Evolutionary conservation across 228 moss, liverwort and hornwort species (phyloP).

Genomic region (Sphagnum magellanicum): DNA sequence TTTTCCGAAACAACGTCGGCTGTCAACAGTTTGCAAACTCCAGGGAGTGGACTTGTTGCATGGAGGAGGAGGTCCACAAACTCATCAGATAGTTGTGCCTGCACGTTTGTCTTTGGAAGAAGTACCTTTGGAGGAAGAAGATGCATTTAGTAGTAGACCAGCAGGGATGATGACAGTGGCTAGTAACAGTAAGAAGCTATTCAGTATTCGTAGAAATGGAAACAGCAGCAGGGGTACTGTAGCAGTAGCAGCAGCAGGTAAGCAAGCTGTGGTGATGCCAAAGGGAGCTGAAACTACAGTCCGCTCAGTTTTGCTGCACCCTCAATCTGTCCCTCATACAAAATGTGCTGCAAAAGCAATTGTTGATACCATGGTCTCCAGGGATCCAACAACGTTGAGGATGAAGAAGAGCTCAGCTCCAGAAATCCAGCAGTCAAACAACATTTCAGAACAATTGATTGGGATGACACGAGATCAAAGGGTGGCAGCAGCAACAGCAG

Average conservation of each 20-base stretch:
- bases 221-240: background rate
- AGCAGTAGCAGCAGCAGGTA: slow-evolving; percentile 8
- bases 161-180: slow-evolving; percentile 8
- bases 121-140: too few relatives aligned
- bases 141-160: too few relatives aligned
- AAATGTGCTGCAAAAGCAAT: slow-evolving; percentile 7
- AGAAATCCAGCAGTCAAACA: slow-evolving; percentile 15
- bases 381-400: slow-evolving; percentile 13
- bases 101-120: too few relatives aligned
- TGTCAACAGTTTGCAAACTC: slow-evolving; percentile 9
- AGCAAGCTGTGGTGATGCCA: slow-evolving; percentile 9
- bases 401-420: too few relatives aligned
- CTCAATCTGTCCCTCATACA: slow-evolving; percentile 5
- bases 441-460: slow-evolving; percentile 6
- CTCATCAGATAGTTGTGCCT: too few relatives aligned
- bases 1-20: slow-evolving; percentile 9
- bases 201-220: slow-evolving; percentile 23
- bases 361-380: slow-evolving; percentile 8
- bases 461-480: too few relatives aligned
- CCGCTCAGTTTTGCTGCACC: slow-evolving; percentile 17
- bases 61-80: too few relatives aligned
- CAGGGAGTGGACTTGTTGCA: background rate
- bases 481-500: background rate
- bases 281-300: slow-evolving; percentile 25
- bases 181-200: slow-evolving; percentile 17